Percentiles rank a stretch among this genome's conserved stretches.
phyloP scores from a whole-genome alignment of 2,329 filamentous ascomycete species.

The Alternaria alternata region DNA sequence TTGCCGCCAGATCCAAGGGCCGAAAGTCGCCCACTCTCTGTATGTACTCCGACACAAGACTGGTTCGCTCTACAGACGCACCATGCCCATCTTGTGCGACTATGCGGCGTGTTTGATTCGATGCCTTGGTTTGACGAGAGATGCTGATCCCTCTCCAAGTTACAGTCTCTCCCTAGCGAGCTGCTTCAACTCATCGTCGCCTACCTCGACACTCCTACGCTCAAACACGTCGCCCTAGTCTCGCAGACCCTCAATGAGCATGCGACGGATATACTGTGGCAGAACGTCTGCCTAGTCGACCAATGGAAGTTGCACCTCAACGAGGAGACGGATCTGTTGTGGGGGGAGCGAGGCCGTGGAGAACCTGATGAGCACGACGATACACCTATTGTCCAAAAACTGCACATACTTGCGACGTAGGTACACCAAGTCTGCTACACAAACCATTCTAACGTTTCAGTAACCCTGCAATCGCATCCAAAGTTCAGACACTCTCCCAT shows the following conservation, averaged over 20 bases:
- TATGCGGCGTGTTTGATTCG: not conserved
- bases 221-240: constrained; percentile 44
- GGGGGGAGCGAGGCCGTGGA: constrained; percentile 22
- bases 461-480: constrained; percentile 52
- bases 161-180: constrained; percentile 52
- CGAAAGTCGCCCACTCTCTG: constrained; percentile 8
- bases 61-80: constrained; percentile 4
- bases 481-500: constrained; percentile 55
- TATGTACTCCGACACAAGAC: constrained; percentile 11
- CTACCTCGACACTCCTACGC: constrained; percentile 40
- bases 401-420: constrained; percentile 53
- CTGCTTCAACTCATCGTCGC: constrained; percentile 52
- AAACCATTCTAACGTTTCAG: constrained; percentile 29
- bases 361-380: constrained; percentile 49
- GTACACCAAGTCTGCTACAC: constrained; percentile 6
- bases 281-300: constrained; percentile 52
- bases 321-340: constrained; percentile 18
- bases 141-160: constrained; percentile 22
- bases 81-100: constrained; percentile 5
- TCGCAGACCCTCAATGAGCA: constrained; percentile 48
- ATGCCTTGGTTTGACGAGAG: not conserved
- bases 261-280: constrained; percentile 53
- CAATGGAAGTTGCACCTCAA: constrained; percentile 42
- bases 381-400: constrained; percentile 54
- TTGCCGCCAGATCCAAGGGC: not conserved